phyloP scores from a whole-genome alignment of 1,139 yeast species.

The Kodamaea plutei region DNA sequence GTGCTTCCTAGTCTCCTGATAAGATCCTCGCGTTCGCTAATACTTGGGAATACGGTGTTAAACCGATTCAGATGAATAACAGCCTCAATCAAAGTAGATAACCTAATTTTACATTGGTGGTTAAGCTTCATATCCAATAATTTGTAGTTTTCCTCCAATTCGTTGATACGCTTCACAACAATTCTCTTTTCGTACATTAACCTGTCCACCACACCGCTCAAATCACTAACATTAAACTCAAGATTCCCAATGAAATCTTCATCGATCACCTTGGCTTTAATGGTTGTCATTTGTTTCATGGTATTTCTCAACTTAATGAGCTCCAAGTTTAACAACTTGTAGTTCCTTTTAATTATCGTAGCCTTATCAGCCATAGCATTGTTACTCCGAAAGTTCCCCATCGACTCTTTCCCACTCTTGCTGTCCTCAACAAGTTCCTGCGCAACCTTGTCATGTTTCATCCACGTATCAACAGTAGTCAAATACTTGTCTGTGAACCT shows the following conservation, averaged over 20 bases:
- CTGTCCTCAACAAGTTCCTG: constrained; percentile 1
- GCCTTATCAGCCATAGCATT: not conserved
- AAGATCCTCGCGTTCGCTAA: constrained; percentile 26
- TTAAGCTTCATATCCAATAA: constrained; percentile 42
- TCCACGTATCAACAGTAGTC: constrained; percentile 18
- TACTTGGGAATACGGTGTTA: constrained; percentile 27
- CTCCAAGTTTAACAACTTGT: constrained; percentile 29
- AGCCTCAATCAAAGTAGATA: constrained; percentile 31
- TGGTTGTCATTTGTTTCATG: constrained; percentile 26
- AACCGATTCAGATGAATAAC: constrained; percentile 35
- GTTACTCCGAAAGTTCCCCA: too few relatives aligned
- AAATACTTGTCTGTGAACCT: constrained; percentile 24
- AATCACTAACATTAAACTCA: constrained; percentile 52
- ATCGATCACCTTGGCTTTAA: constrained; percentile 30
- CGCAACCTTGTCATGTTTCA: constrained; percentile 11
- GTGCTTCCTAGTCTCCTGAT: constrained; percentile 22
- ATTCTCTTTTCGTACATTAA: constrained; percentile 76
- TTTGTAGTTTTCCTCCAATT: constrained; percentile 65
- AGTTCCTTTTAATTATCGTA: constrained; percentile 20
- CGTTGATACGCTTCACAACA: constrained; percentile 68
- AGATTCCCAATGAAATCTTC: constrained; percentile 33
- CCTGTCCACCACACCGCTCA: constrained; percentile 70
- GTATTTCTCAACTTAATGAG: constrained; percentile 28
- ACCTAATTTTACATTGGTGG: constrained; percentile 26
- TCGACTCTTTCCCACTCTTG: not conserved